Percentiles rank a stretch among this genome's conserved stretches.
phyloP scores from a whole-genome alignment of 169 alveolate species.

The Plasmodium falciparum region DNA sequence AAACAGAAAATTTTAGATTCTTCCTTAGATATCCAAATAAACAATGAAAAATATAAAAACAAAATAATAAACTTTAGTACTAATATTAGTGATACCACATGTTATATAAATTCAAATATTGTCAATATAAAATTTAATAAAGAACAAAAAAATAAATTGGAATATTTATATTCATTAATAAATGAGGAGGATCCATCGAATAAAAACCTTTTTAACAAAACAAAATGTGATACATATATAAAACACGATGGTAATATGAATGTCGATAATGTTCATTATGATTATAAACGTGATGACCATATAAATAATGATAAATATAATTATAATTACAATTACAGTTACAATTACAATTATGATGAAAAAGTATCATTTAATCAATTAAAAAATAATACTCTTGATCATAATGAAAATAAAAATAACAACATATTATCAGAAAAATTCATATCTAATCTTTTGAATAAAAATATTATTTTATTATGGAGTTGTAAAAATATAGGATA shows the following conservation, averaged over 20 bases:
- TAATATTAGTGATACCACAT: conserved; percentile 5
- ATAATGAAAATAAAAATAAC: background rate
- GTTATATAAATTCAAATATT: conserved; percentile 56
- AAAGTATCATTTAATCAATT: too few species aligned
- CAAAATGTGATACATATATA: background rate
- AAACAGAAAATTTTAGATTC: conserved; percentile 26
- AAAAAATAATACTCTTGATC: too few species aligned
- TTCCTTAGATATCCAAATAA: conserved; percentile 42
- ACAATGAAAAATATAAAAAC: conserved; percentile 15
- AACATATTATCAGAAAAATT: conserved; percentile 1
- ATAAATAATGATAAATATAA: background rate
- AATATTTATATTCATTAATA: too few species aligned
- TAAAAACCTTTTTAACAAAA: background rate
- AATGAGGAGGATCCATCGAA: conserved; percentile 1
- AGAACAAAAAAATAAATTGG: too few species aligned
- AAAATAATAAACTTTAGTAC: conserved; percentile 19
- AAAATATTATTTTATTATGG: conserved; percentile 46
- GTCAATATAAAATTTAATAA: background rate
- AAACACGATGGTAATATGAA: background rate
- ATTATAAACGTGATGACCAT: background rate
- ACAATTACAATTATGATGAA: background rate
- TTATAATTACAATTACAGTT: background rate
- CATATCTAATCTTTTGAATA: conserved; percentile 21
- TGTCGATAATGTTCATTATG: background rate
- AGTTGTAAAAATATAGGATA: conserved; percentile 40